Evolutionary conservation across 2,329 filamentous ascomycete genomes (phyloP).

Genomic region (Pyricularia grisea): DNA sequence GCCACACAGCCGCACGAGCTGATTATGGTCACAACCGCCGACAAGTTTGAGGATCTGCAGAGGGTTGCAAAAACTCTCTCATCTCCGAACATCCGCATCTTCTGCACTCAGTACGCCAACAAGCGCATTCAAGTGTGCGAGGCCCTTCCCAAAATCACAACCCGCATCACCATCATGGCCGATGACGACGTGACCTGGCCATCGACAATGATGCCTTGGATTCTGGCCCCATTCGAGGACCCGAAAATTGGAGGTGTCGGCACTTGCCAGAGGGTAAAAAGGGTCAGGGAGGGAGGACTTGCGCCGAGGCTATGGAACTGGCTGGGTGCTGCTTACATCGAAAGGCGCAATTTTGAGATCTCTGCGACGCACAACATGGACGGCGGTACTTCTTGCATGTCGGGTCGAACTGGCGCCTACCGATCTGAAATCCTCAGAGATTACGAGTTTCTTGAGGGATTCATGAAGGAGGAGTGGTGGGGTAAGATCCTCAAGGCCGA

Average conservation of each 20-base stretch:
- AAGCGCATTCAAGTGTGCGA: slow-evolving; percentile 91
- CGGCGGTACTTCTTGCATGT: slow-evolving; percentile 94
- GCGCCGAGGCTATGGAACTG: slow-evolving; percentile 70
- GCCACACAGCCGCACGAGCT: slow-evolving; percentile 61
- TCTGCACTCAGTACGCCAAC: slow-evolving; percentile 78
- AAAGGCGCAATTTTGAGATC: slow-evolving; percentile 93
- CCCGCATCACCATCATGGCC: slow-evolving; percentile 80
- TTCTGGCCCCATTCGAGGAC: slow-evolving; percentile 86
- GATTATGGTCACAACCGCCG: slow-evolving; percentile 78
- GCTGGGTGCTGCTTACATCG: slow-evolving; percentile 84
- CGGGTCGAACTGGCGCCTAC: slow-evolving; percentile 87
- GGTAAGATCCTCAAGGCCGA: slow-evolving; percentile 89
- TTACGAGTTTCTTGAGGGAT: slow-evolving; percentile 75
- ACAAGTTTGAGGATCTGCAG: slow-evolving; percentile 62
- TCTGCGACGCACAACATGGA: slow-evolving; percentile 92
- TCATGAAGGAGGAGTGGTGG: slow-evolving; percentile 86
- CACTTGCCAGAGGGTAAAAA: slow-evolving; percentile 78
- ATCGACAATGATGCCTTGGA: slow-evolving; percentile 75
- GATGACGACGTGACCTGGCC: slow-evolving; percentile 97
- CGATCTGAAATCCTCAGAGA: slow-evolving; percentile 80
- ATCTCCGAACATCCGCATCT: slow-evolving; percentile 57
- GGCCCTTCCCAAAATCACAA: slow-evolving; percentile 77
- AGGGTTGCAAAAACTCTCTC: slow-evolving; percentile 53
- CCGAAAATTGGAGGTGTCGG: slow-evolving; percentile 78
- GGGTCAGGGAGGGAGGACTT: slow-evolving; percentile 51